Conservation (phyloP, 495 filamentous ascomycete genomes). For the Cercophora samala region DNA sequence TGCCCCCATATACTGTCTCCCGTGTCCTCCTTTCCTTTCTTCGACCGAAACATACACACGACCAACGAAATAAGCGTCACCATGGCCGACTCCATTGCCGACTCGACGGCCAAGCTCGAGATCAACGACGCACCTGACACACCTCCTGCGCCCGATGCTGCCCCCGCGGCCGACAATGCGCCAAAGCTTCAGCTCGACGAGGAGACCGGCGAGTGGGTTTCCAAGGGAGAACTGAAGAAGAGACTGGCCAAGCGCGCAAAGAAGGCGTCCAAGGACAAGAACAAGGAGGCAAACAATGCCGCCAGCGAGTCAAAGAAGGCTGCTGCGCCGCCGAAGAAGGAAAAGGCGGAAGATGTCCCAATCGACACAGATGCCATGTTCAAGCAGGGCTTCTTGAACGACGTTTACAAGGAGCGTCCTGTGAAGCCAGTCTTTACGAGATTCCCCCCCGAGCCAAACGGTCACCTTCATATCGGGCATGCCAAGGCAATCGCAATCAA, state of each 20-base stretch:
- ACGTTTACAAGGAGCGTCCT: constrained; percentile 75
- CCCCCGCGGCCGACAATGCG: constrained; percentile 25
- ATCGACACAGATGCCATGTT: constrained; percentile 74
- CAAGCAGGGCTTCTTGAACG: constrained; percentile 75
- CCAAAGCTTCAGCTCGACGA: constrained; percentile 62
- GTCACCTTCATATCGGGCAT: constrained; percentile 77
- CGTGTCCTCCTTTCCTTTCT: too few species aligned
- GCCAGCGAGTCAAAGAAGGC: constrained; percentile 25
- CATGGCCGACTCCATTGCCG: constrained; percentile 57
- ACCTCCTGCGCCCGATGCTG: constrained; percentile 38
- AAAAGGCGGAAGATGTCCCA: constrained; percentile 43
- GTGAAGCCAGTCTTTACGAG: constrained; percentile 65
- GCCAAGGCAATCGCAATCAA: constrained; percentile 96
- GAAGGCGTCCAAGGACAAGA: constrained; percentile 53
- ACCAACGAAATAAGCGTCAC: too few species aligned
- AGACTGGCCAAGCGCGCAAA: constrained; percentile 58
- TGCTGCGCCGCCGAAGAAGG: constrained; percentile 40
- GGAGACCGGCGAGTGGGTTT: constrained; percentile 65
- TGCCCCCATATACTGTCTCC: neutral
- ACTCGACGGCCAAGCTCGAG: constrained; percentile 55
- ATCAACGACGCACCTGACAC: constrained; percentile 56
- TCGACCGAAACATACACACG: too few species aligned
- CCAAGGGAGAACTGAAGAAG: constrained; percentile 66
- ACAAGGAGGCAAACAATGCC: constrained; percentile 31
- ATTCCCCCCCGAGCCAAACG: constrained; percentile 90